These are phyloP conservation scores for Nakazawaea wickerhamii DNA, from an alignment of 805 yeast genomes.

Conservation along the genomic window DNA sequence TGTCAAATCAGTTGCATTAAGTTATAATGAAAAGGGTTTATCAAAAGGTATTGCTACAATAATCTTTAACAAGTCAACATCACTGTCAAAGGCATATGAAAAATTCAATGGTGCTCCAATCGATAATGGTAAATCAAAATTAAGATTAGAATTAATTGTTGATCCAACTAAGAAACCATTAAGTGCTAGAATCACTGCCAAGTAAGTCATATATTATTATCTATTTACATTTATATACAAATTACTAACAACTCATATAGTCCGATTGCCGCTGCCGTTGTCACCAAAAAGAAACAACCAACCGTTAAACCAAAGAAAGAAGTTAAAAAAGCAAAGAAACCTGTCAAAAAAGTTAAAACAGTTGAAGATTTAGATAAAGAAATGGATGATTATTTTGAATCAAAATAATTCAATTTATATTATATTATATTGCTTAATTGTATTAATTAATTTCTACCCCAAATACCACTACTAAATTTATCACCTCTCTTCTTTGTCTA, in stretches of 20 bases:
- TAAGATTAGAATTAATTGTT: constrained; percentile 75
- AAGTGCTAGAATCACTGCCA: constrained; percentile 65
- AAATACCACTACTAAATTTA: constrained; percentile 23
- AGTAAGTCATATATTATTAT: constrained; percentile 18
- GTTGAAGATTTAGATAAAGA: constrained; percentile 94
- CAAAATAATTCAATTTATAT: too few species aligned
- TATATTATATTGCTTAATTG: background rate
- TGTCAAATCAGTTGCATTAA: constrained; percentile 61
- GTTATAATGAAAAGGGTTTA: constrained; percentile 83
- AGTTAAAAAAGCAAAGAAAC: constrained; percentile 28
- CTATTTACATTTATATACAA: background rate
- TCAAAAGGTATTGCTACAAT: constrained; percentile 91
- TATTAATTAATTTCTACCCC: constrained; percentile 6
- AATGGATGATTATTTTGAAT: constrained; percentile 91
- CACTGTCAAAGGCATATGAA: constrained; percentile 74
- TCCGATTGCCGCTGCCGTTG: constrained; percentile 25
- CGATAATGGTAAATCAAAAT: constrained; percentile 74
- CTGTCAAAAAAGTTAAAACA: constrained; percentile 53
- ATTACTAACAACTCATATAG: constrained; percentile 6
- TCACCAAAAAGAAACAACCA: constrained; percentile 46
- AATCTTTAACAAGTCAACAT: constrained; percentile 60
- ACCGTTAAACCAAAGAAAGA: constrained; percentile 30
- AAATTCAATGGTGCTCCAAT: constrained; percentile 90
- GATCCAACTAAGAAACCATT: constrained; percentile 79
- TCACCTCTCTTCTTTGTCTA: constrained; percentile 30